A percentile compares a stretch with the other conserved stretches of the same genome.
phyloP scores from a whole-genome alignment of 1,139 yeast species.

The Yamadazyma aaseri region DNA sequence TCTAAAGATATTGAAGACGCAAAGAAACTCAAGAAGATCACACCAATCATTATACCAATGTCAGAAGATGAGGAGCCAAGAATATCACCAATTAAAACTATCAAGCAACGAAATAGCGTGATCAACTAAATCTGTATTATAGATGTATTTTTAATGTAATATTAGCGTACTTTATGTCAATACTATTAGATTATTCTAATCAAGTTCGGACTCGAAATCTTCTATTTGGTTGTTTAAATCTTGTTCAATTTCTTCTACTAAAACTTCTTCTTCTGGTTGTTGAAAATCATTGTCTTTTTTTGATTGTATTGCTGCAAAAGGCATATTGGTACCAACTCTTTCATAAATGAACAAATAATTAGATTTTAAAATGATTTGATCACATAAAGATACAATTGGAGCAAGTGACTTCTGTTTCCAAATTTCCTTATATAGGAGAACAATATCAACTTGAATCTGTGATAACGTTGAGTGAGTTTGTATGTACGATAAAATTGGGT shows the following conservation, averaged over 20 bases:
- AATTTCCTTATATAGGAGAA: too few species aligned
- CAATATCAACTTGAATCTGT: too few species aligned
- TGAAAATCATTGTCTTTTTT: neutral
- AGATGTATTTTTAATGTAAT: too few species aligned
- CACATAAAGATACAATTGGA: too few species aligned
- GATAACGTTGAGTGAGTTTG: slow-evolving; percentile 10
- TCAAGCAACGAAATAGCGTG: slow-evolving; percentile 23
- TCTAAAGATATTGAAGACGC: slow-evolving; percentile 34
- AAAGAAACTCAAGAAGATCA: slow-evolving; percentile 33
- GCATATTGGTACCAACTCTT: too few species aligned
- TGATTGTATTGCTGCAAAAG: too few species aligned
- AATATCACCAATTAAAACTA: slow-evolving; percentile 32
- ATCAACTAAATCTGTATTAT: slow-evolving; percentile 2
- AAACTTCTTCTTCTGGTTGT: slow-evolving; percentile 3
- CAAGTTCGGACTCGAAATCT: slow-evolving; percentile 10
- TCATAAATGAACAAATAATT: slow-evolving; percentile 33
- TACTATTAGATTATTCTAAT: neutral
- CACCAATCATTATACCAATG: slow-evolving; percentile 40
- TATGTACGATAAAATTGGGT: slow-evolving; percentile 17
- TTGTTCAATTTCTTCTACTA: slow-evolving; percentile 12
- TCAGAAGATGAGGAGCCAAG: slow-evolving; percentile 29
- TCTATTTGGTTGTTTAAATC: slow-evolving; percentile 20
- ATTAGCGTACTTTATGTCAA: slow-evolving; percentile 6
- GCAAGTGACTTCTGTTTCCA: too few species aligned
- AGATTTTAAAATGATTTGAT: too few species aligned